Base-by-base conservation (phyloP, 495 filamentous ascomycete species). In the Trichodelitschia bisporula region DNA sequence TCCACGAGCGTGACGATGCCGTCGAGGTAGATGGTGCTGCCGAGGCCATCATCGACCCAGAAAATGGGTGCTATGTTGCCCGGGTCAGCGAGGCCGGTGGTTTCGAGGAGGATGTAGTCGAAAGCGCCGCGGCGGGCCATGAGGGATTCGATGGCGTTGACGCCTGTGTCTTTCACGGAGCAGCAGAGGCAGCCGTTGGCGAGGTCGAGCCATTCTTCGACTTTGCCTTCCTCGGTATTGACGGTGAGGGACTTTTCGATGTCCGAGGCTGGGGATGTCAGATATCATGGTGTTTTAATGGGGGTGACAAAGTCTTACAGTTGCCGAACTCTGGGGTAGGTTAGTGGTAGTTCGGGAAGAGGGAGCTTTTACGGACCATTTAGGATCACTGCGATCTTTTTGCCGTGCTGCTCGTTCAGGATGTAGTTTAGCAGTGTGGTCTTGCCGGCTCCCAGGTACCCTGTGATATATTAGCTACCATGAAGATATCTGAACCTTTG, bases 111-210 rank as follows among this genome's bases (percentile, higher is more conserved):
- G 40, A 97, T 92, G 55, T 95, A 95, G 60, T 97, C 89, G 44
- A 97, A 95, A 20, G 70, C 66, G 24, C 86, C 86, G 32, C 77
- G 77, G 37, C 76, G 75, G 36, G 80, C 76, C 77, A 97, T 93
- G n/a, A 97, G 58, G 12, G 74, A 76, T 53, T 97, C 86, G 35
- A 97, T 71, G 35, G 86, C 89, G 41, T 71, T 72, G 30, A 97
- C 82, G 26, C 89, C 86, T 4, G 69, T 64, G 51, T 93, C 84
- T 57, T 90, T 97, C 41, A 97, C 83, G 15, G 84, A 90, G 53
- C 86, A 97, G 55, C 86, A 97, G 41, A 97, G 83, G 56, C 86
- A 97, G 35, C 86, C 86, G 43, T 97, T 97, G 26, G 75, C 79
- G 29, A 97, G 69, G 39, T 90, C 78, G 28, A 95, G 67, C 84